Evolutionary conservation across 192 early-diverging fungal genomes (phyloP).

Genomic region (Linnemannia elongata): DNA sequence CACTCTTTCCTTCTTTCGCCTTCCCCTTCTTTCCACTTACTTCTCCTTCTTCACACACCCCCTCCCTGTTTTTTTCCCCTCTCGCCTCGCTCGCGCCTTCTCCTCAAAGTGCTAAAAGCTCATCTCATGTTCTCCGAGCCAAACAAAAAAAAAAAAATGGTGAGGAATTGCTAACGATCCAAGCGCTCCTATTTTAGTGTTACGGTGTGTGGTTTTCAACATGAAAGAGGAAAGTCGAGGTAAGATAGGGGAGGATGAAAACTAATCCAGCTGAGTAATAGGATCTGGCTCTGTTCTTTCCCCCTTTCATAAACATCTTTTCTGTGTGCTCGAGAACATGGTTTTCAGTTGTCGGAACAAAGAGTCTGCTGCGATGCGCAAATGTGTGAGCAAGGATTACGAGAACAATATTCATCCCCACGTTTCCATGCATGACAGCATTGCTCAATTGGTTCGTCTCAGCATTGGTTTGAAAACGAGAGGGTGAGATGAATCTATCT

Average conservation of each 20-base stretch:
- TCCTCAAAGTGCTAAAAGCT: not conserved
- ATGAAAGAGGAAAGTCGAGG: not conserved
- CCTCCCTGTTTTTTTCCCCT: not conserved
- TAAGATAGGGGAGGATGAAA: not conserved
- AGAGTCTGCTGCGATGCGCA: not conserved
- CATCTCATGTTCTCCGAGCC: not conserved
- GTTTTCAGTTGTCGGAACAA: too few species aligned
- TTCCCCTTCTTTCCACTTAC: not conserved
- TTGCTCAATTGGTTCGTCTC: not conserved
- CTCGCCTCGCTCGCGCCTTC: not conserved
- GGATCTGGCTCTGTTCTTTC: too few species aligned
- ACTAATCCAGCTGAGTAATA: not conserved
- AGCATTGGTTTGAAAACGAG: too few species aligned
- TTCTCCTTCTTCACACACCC: not conserved
- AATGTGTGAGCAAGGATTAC: slow-evolving; percentile 1
- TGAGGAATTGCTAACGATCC: not conserved
- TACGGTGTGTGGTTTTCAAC: not conserved
- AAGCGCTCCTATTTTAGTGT: not conserved
- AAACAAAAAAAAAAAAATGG: not conserved
- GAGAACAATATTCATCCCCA: not conserved
- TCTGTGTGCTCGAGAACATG: too few species aligned
- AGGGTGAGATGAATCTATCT: too few species aligned
- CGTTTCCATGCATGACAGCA: slow-evolving; percentile 10
- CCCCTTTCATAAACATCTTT: too few species aligned
- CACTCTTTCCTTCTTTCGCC: not conserved